These are phyloP conservation scores for Malassezia globosa DNA, from an alignment of 1,284 basidiomycete genomes.

Conservation along the genomic window DNA sequence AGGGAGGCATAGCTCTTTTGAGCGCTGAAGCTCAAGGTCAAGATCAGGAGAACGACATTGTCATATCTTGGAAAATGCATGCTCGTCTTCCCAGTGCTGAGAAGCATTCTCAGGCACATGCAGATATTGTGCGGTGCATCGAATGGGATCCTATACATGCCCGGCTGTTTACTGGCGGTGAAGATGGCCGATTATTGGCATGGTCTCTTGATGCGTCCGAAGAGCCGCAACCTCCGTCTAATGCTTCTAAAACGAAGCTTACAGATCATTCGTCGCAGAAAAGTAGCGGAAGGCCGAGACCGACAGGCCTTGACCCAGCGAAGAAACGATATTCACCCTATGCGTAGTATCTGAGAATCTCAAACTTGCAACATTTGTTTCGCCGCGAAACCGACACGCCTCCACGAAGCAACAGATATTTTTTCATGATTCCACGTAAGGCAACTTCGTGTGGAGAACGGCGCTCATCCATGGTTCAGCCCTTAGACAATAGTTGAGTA, in stretches of 20 bases:
- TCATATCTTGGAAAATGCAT: slow-evolving; percentile 6
- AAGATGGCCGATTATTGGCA: slow-evolving; percentile 10
- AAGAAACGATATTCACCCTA: slow-evolving; percentile 7
- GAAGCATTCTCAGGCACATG: not conserved
- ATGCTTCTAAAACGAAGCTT: not conserved
- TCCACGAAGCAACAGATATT: too few species aligned
- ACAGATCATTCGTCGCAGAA: too few species aligned
- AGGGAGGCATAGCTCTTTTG: slow-evolving; percentile 13
- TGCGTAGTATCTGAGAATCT: too few species aligned
- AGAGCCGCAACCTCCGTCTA: not conserved
- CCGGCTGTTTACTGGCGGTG: slow-evolving; percentile 8
- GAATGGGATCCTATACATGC: slow-evolving; percentile 4
- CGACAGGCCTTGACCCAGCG: not conserved
- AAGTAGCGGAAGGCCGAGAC: not conserved
- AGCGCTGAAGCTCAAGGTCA: not conserved
- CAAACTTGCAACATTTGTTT: too few species aligned
- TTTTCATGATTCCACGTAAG: too few species aligned
- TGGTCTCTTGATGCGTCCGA: slow-evolving; percentile 8
- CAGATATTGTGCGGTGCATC: slow-evolving; percentile 16
- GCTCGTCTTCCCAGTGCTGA: slow-evolving; percentile 9
- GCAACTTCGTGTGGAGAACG: too few species aligned
- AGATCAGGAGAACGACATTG: not conserved
- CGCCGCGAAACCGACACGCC: too few species aligned
- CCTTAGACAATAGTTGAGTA: too few species aligned
- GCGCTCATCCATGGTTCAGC: too few species aligned